A percentile compares a stretch with the other conserved stretches of the same genome.
Evolutionary conservation across 257 asterid genomes (phyloP).

Genomic region (Coffea canephora): DNA sequence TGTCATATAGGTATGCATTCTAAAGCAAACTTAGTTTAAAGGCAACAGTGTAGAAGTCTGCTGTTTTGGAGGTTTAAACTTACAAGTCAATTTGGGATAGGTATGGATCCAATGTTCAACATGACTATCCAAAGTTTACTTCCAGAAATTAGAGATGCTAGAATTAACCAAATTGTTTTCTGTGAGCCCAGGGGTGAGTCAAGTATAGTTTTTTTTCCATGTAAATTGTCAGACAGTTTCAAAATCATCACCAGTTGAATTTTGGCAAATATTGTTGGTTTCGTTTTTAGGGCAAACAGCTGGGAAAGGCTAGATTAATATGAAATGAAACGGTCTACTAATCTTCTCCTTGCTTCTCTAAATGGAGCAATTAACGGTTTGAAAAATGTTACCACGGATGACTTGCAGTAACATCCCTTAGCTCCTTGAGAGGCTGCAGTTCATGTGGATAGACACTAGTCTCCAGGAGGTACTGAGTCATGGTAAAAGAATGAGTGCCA

Average conservation of each 20-base stretch:
- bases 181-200: not conserved
- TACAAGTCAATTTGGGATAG: too few relatives aligned
- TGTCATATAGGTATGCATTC: not conserved
- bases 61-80: not conserved
- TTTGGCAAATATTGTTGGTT: not conserved
- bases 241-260: not conserved
- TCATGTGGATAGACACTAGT: conserved; percentile 51
- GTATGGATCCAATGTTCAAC: not conserved
- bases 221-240: not conserved
- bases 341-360: not conserved
- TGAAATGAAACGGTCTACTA: not conserved
- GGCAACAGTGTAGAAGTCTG: not conserved
- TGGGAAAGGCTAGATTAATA: not conserved
- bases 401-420: conserved; percentile 40
- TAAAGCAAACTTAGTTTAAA: not conserved
- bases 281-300: not conserved
- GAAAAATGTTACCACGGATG: conserved; percentile 38
- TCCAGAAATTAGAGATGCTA: not conserved
- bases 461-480: conserved; percentile 41
- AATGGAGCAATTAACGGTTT: not conserved
- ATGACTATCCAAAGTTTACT: not conserved
- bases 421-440: conserved; percentile 43
- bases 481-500: not conserved
- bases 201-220: not conserved
- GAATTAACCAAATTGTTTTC: too few relatives aligned